Evolutionary conservation across 1,139 yeast genomes (phyloP), one percentile per base, ranked within the genome.

Genomic region (Eremothecium cymbalariae): DNA sequence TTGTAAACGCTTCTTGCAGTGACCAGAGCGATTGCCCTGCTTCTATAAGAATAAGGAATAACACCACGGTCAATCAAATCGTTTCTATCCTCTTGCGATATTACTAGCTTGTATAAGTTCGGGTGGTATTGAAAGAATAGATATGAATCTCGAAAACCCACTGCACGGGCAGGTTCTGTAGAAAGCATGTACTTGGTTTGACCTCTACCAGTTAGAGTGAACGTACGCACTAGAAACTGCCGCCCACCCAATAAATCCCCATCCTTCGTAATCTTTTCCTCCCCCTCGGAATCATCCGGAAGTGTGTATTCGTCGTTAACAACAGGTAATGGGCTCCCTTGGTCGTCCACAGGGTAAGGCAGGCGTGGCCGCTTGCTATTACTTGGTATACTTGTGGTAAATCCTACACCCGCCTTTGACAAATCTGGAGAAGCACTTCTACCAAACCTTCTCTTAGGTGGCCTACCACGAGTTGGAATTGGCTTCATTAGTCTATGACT

Each of bases 71-170:
- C 77, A 36, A 90, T 85, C 49, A 93, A 65, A 48, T 83, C 90
- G 63, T 72, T 74, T 55, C 90, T 88, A 53, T 86, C 94, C 22
- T 74, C 81, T 41, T 83, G 83, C 17, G 75, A 70, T 31, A 90
- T 68, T 12, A 82, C 76, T 42, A 82, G 74, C 55, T 88, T 85
- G 64, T 72, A 80, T 36, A 90, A 65, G 16, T 60, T 54, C 19
- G 60, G 59, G 60, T 90, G 96, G 34, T 88, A 83, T 54, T 86
- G 94, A 64, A 90, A 90, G 42, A 90, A 67, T 38, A 86, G 67
- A 51, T 90, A 88, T 1, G 96, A 85, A 56, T 90, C 98, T 49
- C 97, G 70, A 61, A 86, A 86, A 3, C 97, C 97, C 47, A 88
- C 86, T 50, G 88, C 74, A 46, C 97, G 70, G 0, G 98, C 97